Conservation (phyloP, 2,329 filamentous ascomycete genomes). For the Neopestalotiopsis clavispora region DNA sequence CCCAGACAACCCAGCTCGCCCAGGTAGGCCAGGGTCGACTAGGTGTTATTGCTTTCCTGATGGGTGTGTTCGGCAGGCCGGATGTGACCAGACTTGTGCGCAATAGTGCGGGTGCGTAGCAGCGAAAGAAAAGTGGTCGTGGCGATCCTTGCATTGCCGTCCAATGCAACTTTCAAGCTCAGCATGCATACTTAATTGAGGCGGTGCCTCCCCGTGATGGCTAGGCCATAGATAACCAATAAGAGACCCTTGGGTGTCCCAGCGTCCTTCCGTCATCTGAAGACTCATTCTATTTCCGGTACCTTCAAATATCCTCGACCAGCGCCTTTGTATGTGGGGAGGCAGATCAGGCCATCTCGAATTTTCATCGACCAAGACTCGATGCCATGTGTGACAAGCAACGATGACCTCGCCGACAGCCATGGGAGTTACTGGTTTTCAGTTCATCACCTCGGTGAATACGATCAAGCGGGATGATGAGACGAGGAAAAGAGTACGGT, state of each 20-base stretch:
- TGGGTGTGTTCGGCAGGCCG: neutral
- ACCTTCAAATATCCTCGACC: slow-evolving; percentile 12
- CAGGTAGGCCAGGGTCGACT: neutral
- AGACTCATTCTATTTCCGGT: slow-evolving; percentile 6
- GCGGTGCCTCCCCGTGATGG: slow-evolving; percentile 9
- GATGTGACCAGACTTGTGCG: neutral
- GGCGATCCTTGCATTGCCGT: slow-evolving; percentile 14
- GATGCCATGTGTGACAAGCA: neutral
- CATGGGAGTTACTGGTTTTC: slow-evolving; percentile 29
- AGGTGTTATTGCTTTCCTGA: neutral
- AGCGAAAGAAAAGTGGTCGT: neutral
- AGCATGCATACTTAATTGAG: slow-evolving; percentile 6
- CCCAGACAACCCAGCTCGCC: neutral
- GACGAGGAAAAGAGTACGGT: slow-evolving; percentile 39
- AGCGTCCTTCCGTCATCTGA: neutral
- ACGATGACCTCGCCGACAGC: slow-evolving; percentile 16
- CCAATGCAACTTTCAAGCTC: neutral
- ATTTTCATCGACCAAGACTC: neutral
- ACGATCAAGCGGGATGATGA: slow-evolving; percentile 40
- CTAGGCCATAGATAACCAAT: neutral
- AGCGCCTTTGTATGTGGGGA: neutral
- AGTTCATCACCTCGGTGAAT: slow-evolving; percentile 41
- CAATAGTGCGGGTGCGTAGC: too few species aligned
- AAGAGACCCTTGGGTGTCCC: neutral
- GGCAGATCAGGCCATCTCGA: neutral